phyloP scores from a whole-genome alignment of 257 asterid species.

The Solanum lignicaule region DNA sequence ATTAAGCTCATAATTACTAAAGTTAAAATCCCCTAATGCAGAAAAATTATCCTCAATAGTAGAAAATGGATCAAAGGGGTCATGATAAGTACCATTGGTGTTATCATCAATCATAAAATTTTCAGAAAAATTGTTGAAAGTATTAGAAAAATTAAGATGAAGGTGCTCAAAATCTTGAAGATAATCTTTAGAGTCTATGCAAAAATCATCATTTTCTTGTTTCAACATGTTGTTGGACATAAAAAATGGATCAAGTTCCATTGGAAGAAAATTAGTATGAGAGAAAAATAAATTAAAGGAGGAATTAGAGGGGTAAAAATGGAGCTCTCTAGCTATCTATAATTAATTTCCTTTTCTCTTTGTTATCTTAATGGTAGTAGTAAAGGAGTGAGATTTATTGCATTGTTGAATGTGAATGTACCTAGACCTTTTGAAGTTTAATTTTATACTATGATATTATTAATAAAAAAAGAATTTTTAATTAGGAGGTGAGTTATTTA shows the following conservation, averaged over 20 bases:
- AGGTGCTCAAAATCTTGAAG: slow-evolving; percentile 51
- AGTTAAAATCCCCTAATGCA: neutral
- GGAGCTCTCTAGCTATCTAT: neutral
- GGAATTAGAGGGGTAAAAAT: neutral
- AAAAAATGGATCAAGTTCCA: slow-evolving; percentile 10
- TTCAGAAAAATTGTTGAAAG: slow-evolving; percentile 11
- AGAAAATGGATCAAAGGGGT: slow-evolving; percentile 44
- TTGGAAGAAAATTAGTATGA: neutral
- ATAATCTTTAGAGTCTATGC: slow-evolving; percentile 24
- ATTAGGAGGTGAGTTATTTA: neutral
- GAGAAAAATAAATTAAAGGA: neutral
- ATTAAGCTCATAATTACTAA: slow-evolving; percentile 5
- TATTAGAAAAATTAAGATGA: slow-evolving; percentile 22
- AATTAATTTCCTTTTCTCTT: neutral
- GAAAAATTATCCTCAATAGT: neutral
- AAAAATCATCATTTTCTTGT: slow-evolving; percentile 26
- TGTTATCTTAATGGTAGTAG: slow-evolving; percentile 5
- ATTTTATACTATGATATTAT: neutral
- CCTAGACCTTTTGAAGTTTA: neutral
- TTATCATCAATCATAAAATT: slow-evolving; percentile 5
- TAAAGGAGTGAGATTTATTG: slow-evolving; percentile 15
- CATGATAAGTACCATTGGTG: slow-evolving; percentile 19
- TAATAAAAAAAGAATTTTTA: neutral
- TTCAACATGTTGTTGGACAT: slow-evolving; percentile 25
- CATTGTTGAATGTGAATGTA: neutral